Conservation (phyloP, 257 asterid genomes). For the Solanum chiquidenum region DNA sequence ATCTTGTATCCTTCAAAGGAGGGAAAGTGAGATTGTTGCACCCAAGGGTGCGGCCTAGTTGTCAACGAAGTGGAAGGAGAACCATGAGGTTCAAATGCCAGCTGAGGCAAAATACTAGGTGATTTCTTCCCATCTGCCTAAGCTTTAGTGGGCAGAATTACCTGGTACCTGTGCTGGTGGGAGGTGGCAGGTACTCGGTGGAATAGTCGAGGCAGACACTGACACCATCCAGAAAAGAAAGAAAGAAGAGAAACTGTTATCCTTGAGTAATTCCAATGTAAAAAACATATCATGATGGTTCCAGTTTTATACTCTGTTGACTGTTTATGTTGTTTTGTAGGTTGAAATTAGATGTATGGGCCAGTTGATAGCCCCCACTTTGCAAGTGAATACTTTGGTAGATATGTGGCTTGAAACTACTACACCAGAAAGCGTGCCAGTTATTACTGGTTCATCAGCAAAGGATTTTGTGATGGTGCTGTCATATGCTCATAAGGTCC, state of each 20-base stretch:
- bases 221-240: background rate
- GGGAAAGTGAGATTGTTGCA: background rate
- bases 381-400: slow-evolving; percentile 28
- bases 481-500: slow-evolving; percentile 34
- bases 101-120: background rate
- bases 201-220: background rate
- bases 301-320: background rate
- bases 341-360: slow-evolving; percentile 66
- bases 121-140: background rate
- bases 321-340: slow-evolving; percentile 13
- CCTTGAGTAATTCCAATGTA: background rate
- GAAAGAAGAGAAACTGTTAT: background rate
- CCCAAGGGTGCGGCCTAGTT: background rate
- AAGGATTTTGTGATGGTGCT: slow-evolving; percentile 70
- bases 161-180: background rate
- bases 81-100: background rate
- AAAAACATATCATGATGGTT: background rate
- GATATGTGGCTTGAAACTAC: slow-evolving; percentile 52
- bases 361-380: slow-evolving; percentile 30
- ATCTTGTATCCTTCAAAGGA: background rate
- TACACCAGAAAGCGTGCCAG: slow-evolving; percentile 25
- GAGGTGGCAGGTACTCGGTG: background rate
- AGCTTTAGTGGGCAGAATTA: background rate
- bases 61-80: background rate
- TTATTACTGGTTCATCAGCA: slow-evolving; percentile 48